Conservation (phyloP, 1,284 basidiomycete genomes). For the Boletus hoseneyae region DNA sequence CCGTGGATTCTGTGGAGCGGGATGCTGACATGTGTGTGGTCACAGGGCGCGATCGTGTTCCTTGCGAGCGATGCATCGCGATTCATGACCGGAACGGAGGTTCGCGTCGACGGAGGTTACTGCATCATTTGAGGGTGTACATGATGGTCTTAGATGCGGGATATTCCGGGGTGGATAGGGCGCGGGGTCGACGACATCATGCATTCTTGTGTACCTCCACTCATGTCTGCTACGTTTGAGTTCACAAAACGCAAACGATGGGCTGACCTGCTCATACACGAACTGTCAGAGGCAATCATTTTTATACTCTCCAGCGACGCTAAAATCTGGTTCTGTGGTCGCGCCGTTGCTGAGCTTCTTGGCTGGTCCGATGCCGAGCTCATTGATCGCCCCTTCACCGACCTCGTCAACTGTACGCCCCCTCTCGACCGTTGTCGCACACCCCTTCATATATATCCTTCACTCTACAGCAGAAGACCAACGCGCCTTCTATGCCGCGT, state of each 20-base stretch:
- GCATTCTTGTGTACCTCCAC: background rate
- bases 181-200: constrained; percentile 22
- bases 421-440: background rate
- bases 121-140: constrained; percentile 53
- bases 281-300: constrained; percentile 70
- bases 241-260: constrained; percentile 85
- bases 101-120: constrained; percentile 87
- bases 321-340: constrained; percentile 68
- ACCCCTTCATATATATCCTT: constrained; percentile 3
- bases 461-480: constrained; percentile 56
- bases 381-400: constrained; percentile 60
- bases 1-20: background rate
- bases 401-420: constrained; percentile 61
- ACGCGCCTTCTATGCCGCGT: constrained; percentile 50
- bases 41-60: constrained; percentile 79
- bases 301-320: constrained; percentile 62
- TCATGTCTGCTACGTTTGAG: constrained; percentile 50
- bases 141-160: constrained; percentile 4
- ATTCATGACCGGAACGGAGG: constrained; percentile 83
- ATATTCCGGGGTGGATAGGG: constrained; percentile 15
- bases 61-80: constrained; percentile 81
- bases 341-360: constrained; percentile 65
- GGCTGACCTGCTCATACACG: constrained; percentile 77
- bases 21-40: constrained; percentile 8
- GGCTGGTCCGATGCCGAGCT: constrained; percentile 76